phyloP scores from a whole-genome alignment of 495 filamentous ascomycete genomes.

The Wilcoxina mikolae region DNA sequence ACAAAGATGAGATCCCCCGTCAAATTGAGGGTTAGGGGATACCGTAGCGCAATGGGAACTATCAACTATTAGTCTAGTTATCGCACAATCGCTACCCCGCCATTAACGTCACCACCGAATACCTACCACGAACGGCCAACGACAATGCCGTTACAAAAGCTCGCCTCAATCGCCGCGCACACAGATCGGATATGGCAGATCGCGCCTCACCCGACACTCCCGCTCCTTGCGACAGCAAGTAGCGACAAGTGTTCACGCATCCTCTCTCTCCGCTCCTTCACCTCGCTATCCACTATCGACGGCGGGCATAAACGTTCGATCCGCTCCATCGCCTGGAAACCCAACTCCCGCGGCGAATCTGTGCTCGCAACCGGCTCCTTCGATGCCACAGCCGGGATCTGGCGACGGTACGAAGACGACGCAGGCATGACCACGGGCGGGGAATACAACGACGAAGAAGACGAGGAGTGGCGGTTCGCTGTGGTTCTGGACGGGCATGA shows the following conservation, averaged over 20 bases:
- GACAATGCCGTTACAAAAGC: constrained; percentile 24
- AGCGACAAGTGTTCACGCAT: constrained; percentile 71
- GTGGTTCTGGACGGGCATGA: constrained; percentile 87
- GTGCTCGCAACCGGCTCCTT: constrained; percentile 85
- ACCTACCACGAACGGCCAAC: not conserved
- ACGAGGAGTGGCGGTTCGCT: constrained; percentile 76
- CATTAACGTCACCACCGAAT: constrained; percentile 1
- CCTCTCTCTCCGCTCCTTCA: constrained; percentile 70
- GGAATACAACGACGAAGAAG: constrained; percentile 40
- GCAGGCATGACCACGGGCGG: constrained; percentile 21
- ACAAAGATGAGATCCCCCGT: too few relatives aligned
- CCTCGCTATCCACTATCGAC: constrained; percentile 58
- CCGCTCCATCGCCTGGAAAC: constrained; percentile 72
- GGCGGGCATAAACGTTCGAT: constrained; percentile 84
- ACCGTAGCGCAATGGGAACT: too few relatives aligned
- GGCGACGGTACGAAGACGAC: constrained; percentile 51
- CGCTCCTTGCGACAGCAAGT: constrained; percentile 77
- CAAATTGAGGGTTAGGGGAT: too few relatives aligned
- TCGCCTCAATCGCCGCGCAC: constrained; percentile 49
- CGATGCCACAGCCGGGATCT: constrained; percentile 78
- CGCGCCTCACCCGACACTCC: constrained; percentile 70
- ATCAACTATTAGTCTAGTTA: too few relatives aligned
- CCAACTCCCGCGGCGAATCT: constrained; percentile 43
- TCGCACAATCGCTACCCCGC: not conserved
- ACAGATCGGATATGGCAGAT: constrained; percentile 74